Evolutionary conservation across 371 early-diverging fungal genomes (phyloP).

Genomic region (Apophysomyces ossiformis): DNA sequence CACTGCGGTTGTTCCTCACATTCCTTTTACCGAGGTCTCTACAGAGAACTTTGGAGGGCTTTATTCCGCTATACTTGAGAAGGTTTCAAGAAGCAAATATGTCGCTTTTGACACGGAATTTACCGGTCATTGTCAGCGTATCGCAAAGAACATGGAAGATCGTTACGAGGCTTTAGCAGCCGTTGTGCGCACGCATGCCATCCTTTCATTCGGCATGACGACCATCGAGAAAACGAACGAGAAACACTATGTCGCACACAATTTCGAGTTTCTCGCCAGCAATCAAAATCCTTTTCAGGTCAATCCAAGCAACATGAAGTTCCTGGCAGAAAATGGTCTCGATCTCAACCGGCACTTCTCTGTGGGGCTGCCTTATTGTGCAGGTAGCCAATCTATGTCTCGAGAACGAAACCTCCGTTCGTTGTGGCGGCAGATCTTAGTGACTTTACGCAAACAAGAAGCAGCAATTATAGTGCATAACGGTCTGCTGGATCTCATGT

Average conservation of each 20-base stretch:
- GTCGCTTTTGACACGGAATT: slow-evolving; percentile 91
- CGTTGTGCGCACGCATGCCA: slow-evolving; percentile 70
- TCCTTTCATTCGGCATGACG: slow-evolving; percentile 84
- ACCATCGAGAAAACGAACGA: slow-evolving; percentile 19
- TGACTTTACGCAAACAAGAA: slow-evolving; percentile 22
- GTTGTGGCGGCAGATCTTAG: slow-evolving; percentile 46
- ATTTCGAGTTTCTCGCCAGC: slow-evolving; percentile 30
- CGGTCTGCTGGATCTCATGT: slow-evolving; percentile 89
- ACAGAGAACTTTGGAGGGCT: slow-evolving; percentile 23
- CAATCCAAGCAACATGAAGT: slow-evolving; percentile 69
- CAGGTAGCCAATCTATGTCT: slow-evolving; percentile 34
- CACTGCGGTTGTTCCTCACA: slow-evolving; percentile 6
- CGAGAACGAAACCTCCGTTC: slow-evolving; percentile 3
- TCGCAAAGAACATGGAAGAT: slow-evolving; percentile 62
- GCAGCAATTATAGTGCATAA: slow-evolving; percentile 87
- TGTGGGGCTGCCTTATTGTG: slow-evolving; percentile 77
- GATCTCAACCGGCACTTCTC: slow-evolving; percentile 78
- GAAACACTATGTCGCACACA: slow-evolving; percentile 18
- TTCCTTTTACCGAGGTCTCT: slow-evolving; percentile 21
- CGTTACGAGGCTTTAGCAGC: slow-evolving; percentile 73
- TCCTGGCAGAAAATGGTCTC: slow-evolving; percentile 81
- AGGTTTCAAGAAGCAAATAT: slow-evolving; percentile 54
- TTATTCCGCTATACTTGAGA: slow-evolving; percentile 22
- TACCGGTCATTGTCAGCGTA: slow-evolving; percentile 70
- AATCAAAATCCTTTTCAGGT: slow-evolving; percentile 54